Evolutionary conservation across 202 grass and related monocot species (phyloP).

Genomic region (Hordeum pubiflorum): DNA sequence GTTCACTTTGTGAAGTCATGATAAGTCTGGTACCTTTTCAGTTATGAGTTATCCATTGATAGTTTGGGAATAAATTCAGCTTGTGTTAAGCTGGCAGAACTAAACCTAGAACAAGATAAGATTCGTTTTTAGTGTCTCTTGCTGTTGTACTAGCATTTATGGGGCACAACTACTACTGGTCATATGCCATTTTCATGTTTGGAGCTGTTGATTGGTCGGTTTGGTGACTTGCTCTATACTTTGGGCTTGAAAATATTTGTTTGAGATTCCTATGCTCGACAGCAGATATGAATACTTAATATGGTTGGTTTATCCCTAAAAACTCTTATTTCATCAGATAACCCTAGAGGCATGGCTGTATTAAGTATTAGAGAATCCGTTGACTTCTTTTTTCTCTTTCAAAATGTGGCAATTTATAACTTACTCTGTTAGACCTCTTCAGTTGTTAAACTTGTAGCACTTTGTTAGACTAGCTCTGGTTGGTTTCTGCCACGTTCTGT

Average conservation of each 20-base stretch:
- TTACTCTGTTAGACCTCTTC: not conserved
- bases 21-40: not conserved
- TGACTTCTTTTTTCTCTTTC: not conserved
- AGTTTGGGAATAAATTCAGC: constrained; percentile 3
- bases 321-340: not conserved
- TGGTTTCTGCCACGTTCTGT: not conserved
- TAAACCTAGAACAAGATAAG: not conserved
- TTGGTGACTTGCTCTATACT: constrained; percentile 19
- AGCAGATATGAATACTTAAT: not conserved
- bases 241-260: not conserved
- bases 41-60: not conserved
- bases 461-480: not conserved
- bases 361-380: not conserved
- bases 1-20: not conserved
- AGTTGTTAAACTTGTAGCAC: not conserved
- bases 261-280: not conserved
- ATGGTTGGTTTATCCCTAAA: not conserved
- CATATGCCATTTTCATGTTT: constrained; percentile 31
- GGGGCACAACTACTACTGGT: not conserved
- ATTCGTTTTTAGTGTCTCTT: not conserved
- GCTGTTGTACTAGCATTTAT: not conserved
- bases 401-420: not conserved
- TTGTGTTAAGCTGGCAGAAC: constrained; percentile 16
- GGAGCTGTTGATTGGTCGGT: constrained; percentile 18
- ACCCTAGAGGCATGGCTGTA: not conserved